Conservation (phyloP, 805 yeast species). For the Saturnispora silvae region DNA sequence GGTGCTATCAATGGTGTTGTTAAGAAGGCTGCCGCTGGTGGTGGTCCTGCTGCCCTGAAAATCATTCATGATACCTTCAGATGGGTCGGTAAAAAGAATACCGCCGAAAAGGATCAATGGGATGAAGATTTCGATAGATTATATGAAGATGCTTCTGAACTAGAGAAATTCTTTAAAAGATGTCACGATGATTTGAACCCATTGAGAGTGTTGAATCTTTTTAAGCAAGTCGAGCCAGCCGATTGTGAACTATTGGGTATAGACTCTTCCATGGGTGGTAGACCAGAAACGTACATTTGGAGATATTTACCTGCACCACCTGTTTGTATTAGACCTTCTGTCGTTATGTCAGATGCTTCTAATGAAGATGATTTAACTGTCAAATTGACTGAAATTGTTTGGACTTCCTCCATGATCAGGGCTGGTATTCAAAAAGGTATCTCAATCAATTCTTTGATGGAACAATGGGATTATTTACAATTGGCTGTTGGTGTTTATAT, state of each 20-base stretch:
- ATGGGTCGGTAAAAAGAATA: conserved; percentile 85
- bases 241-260: conserved; percentile 92
- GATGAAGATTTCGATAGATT: conserved; percentile 77
- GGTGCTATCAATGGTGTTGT: conserved; percentile 92
- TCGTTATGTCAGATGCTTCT: conserved; percentile 78
- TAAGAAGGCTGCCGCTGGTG: conserved; percentile 86
- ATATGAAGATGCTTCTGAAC: conserved; percentile 67
- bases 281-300: conserved; percentile 97
- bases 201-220: conserved; percentile 72
- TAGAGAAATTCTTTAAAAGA: conserved; percentile 76
- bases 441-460: conserved; percentile 87
- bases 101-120: conserved; percentile 79
- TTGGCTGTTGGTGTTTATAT: conserved; percentile 94
- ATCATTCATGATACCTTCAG: conserved; percentile 93
- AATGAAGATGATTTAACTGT: conserved; percentile 97
- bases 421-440: conserved; percentile 95
- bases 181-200: conserved; percentile 94
- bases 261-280: conserved; percentile 75
- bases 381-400: conserved; percentile 89
- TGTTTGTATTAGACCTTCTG: conserved; percentile 96
- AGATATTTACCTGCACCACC: conserved; percentile 98
- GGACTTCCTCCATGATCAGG: conserved; percentile 89
- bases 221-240: conserved; percentile 72
- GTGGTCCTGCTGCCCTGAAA: conserved; percentile 87
- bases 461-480: conserved; percentile 97